Evolutionary conservation across 768 basidiomycete species (phyloP).

Genomic region (Leccinellum luteum): DNA sequence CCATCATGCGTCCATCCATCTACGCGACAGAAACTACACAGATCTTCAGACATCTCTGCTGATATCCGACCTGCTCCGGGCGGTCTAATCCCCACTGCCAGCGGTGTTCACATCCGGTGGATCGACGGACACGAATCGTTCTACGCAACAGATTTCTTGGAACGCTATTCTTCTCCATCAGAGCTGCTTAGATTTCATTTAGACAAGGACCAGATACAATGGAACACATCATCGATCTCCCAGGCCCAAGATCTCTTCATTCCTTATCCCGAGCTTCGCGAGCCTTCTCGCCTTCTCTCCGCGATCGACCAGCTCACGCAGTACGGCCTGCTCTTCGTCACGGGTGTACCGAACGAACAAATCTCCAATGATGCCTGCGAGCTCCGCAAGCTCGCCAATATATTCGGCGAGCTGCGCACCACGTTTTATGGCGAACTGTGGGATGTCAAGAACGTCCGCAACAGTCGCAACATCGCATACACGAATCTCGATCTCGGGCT

Average conservation of each 20-base stretch:
- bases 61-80: slow-evolving; percentile 44
- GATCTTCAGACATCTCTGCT: slow-evolving; percentile 60
- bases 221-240: slow-evolving; percentile 44
- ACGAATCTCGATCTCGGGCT: slow-evolving; percentile 85
- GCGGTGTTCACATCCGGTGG: slow-evolving; percentile 56
- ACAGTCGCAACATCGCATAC: slow-evolving; percentile 91
- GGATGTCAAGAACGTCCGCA: slow-evolving; percentile 75
- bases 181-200: slow-evolving; percentile 43
- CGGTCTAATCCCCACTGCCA: slow-evolving; percentile 40
- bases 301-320: slow-evolving; percentile 69
- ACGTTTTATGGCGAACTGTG: slow-evolving; percentile 91
- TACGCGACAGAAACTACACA: slow-evolving; percentile 73
- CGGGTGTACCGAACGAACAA: slow-evolving; percentile 60
- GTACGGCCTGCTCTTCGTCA: slow-evolving; percentile 74
- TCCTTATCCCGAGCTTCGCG: slow-evolving; percentile 49
- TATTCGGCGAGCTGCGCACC: slow-evolving; percentile 72
- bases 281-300: slow-evolving; percentile 44
- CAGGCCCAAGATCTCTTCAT: slow-evolving; percentile 47
- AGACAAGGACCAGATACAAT: slow-evolving; percentile 39
- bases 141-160: slow-evolving; percentile 48
- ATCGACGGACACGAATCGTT: slow-evolving; percentile 57
- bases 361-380: slow-evolving; percentile 65
- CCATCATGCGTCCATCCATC: slow-evolving; percentile 71
- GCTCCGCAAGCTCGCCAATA: slow-evolving; percentile 58
- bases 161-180: slow-evolving; percentile 41